These are phyloP conservation scores for Aspergillus indologenus DNA, from an alignment of 495 filamentous ascomycete species.

Conservation along the genomic window DNA sequence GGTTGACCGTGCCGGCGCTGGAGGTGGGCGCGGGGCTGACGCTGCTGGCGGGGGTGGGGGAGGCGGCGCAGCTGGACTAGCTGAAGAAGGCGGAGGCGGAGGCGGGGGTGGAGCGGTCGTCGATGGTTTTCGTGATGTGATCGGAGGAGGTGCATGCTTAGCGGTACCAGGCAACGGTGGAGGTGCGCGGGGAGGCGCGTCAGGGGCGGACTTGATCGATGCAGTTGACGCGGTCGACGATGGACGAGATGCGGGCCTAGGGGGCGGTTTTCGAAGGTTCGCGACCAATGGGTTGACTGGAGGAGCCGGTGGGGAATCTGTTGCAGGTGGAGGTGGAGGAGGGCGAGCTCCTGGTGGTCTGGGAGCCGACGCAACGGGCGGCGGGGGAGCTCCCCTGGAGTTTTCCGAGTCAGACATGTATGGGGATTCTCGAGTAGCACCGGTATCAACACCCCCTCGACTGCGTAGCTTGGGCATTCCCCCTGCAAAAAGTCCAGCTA, in stretches of 20 bases:
- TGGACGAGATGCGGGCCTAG: constrained; percentile 51
- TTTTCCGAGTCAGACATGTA: constrained; percentile 79
- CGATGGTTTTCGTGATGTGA: constrained; percentile 36
- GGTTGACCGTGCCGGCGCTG: constrained; percentile 37
- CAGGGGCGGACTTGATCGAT: constrained; percentile 46
- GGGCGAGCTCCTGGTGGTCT: constrained; percentile 56
- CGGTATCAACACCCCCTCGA: constrained; percentile 85
- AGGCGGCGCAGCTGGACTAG: constrained; percentile 42
- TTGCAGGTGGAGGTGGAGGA: constrained; percentile 53
- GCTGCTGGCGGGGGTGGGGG: constrained; percentile 51
- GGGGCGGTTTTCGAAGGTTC: constrained; percentile 57
- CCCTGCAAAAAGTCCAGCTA: constrained; percentile 86
- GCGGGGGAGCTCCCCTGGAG: constrained; percentile 51
- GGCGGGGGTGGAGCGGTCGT: constrained; percentile 39
- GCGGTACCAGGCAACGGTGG: constrained; percentile 57
- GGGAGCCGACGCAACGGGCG: constrained; percentile 58
- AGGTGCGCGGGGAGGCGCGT: constrained; percentile 59
- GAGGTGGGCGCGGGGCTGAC: constrained; percentile 38
- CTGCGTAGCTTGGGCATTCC: constrained; percentile 95
- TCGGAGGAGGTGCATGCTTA: constrained; percentile 50
- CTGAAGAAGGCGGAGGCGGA: constrained; percentile 40
- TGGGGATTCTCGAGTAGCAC: constrained; percentile 70
- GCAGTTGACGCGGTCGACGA: constrained; percentile 47
- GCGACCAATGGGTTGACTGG: constrained; percentile 57
- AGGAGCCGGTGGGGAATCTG: constrained; percentile 48